Percentiles rank a stretch among this genome's conserved stretches.
Evolutionary conservation across 148 eudicot species (phyloP).

Genomic region (Suaeda aralocaspica): DNA sequence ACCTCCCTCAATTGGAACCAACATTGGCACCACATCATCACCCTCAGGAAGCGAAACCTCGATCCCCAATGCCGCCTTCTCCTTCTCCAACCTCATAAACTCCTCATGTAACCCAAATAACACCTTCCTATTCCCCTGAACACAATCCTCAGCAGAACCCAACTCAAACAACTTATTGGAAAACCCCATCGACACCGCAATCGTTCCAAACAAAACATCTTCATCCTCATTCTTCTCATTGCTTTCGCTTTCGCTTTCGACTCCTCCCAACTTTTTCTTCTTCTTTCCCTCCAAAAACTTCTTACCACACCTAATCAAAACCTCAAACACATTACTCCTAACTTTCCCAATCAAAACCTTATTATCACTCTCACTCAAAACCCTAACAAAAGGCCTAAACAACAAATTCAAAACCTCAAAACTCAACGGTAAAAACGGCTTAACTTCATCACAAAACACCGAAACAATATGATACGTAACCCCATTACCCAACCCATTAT

Average conservation of each 20-base stretch:
- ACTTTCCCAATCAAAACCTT: conserved; percentile 67
- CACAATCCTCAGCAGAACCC: conserved; percentile 56
- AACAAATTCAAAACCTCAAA: conserved; percentile 47
- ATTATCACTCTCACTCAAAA: conserved; percentile 47
- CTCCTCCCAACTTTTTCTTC: conserved; percentile 30
- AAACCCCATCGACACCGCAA: conserved; percentile 57
- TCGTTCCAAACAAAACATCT: conserved; percentile 39
- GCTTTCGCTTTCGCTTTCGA: conserved; percentile 29
- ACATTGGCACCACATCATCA: conserved; percentile 42
- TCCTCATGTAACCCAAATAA: conserved; percentile 57
- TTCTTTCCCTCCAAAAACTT: conserved; percentile 42
- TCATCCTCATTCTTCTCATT: conserved; percentile 33
- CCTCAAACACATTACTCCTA: conserved; percentile 55
- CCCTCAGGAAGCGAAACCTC: conserved; percentile 43
- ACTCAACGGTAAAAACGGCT: conserved; percentile 52
- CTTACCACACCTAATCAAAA: conserved; percentile 53
- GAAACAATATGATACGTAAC: conserved; percentile 76
- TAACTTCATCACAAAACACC: conserved; percentile 67
- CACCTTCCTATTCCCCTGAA: conserved; percentile 88
- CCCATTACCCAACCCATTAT: conserved; percentile 55
- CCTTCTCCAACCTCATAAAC: conserved; percentile 86
- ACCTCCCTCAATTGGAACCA: conserved; percentile 37
- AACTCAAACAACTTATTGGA: conserved; percentile 48
- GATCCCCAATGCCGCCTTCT: conserved; percentile 44
- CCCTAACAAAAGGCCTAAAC: conserved; percentile 51